Conservation (phyloP, 176 grass and related monocot species). For the Avena insularis region DNA sequence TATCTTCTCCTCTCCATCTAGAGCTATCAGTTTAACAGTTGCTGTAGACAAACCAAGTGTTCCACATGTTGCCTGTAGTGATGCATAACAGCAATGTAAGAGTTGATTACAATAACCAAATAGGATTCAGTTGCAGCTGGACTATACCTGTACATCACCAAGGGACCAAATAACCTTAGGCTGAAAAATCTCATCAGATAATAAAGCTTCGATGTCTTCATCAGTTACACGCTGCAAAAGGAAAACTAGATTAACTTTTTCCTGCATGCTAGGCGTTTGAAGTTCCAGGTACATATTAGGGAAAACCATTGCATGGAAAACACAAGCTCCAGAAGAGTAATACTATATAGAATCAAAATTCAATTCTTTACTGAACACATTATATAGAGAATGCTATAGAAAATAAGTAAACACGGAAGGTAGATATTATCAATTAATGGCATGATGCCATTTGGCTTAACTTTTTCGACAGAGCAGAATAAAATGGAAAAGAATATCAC, state of each 20-base stretch:
- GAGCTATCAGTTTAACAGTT: constrained; percentile 84
- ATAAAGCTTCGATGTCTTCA: constrained; percentile 91
- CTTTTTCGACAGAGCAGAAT: constrained; percentile 4
- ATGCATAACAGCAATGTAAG: constrained; percentile 6
- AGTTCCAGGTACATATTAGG: neutral
- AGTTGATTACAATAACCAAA: neutral
- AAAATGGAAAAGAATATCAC: constrained; percentile 2
- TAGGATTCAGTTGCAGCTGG: neutral
- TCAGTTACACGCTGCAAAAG: constrained; percentile 74
- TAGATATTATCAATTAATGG: neutral
- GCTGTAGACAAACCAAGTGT: constrained; percentile 89
- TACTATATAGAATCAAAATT: neutral
- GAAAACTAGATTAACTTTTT: constrained; percentile 34
- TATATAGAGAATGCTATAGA: neutral
- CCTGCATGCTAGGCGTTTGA: neutral
- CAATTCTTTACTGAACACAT: neutral
- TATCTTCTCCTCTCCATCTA: constrained; percentile 82
- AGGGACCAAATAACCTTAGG: constrained; percentile 93
- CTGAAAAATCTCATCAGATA: constrained; percentile 97
- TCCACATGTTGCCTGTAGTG: constrained; percentile 81
- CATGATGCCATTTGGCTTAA: neutral
- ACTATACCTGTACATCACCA: constrained; percentile 79
- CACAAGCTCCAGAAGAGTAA: neutral
- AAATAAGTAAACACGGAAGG: neutral
- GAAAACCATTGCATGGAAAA: neutral